Evolutionary conservation across 495 filamentous ascomycete species (phyloP).

Genomic region (Xylaria telfairii): DNA sequence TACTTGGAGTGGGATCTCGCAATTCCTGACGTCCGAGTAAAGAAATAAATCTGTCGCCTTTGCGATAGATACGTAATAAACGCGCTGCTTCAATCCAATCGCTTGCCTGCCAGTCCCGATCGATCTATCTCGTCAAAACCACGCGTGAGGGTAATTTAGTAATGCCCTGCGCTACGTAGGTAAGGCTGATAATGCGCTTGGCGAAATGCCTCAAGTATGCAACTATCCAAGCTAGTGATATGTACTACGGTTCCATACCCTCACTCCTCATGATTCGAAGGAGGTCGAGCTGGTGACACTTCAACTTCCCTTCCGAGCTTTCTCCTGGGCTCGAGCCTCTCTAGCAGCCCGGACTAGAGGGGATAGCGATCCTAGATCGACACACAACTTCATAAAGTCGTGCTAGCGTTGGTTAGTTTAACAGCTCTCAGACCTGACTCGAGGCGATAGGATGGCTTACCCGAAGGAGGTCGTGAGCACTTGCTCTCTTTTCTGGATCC

Average conservation of each 20-base stretch:
- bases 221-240: constrained; percentile 24
- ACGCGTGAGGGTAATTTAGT: neutral
- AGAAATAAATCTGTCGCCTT: constrained; percentile 25
- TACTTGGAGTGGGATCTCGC: constrained; percentile 21
- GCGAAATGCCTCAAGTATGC: constrained; percentile 6
- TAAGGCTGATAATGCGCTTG: constrained; percentile 10
- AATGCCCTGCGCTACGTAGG: constrained; percentile 8
- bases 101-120: constrained; percentile 15
- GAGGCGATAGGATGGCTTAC: constrained; percentile 55
- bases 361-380: constrained; percentile 64
- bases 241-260: constrained; percentile 8
- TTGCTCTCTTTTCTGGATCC: constrained; percentile 94
- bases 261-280: constrained; percentile 12
- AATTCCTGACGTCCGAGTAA: constrained; percentile 28
- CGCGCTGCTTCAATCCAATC: constrained; percentile 26
- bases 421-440: constrained; percentile 31
- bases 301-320: constrained; percentile 64
- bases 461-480: constrained; percentile 88
- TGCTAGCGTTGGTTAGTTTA: constrained; percentile 64
- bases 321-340: constrained; percentile 81
- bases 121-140: constrained; percentile 21
- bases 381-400: constrained; percentile 86
- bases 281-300: neutral
- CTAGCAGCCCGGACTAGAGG: constrained; percentile 89
- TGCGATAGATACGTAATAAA: constrained; percentile 21